phyloP scores from a whole-genome alignment of 768 basidiomycete genomes.

The Lactarius trivialis region DNA sequence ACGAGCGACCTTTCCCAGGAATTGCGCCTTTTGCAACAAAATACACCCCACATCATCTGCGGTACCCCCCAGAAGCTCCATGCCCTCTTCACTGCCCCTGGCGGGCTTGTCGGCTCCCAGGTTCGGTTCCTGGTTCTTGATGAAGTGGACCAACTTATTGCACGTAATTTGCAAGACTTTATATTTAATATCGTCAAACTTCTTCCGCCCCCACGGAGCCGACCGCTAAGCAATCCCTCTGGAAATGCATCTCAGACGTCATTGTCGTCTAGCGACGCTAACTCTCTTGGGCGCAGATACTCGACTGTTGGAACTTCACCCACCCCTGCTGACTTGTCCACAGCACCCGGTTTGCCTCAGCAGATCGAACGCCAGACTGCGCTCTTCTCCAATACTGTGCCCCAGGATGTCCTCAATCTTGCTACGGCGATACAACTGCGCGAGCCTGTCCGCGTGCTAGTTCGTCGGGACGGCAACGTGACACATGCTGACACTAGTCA shows the following conservation, averaged over 20 bases:
- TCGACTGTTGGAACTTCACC: conserved; percentile 49
- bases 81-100: conserved; percentile 77
- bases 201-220: conserved; percentile 81
- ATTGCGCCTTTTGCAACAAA: conserved; percentile 78
- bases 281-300: conserved; percentile 43
- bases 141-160: conserved; percentile 97
- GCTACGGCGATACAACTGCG: conserved; percentile 88
- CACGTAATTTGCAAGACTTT: conserved; percentile 91
- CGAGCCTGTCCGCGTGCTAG: conserved; percentile 96
- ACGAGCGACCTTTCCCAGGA: conserved; percentile 63
- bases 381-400: conserved; percentile 96
- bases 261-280: conserved; percentile 17
- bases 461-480: conserved; percentile 83
- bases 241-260: conserved; percentile 25
- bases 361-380: conserved; percentile 81
- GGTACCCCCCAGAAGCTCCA: conserved; percentile 96
- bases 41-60: conserved; percentile 90
- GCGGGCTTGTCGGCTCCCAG: conserved; percentile 73
- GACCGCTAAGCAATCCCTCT: conserved; percentile 43
- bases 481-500: conserved; percentile 61
- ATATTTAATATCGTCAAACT: conserved; percentile 91
- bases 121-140: conserved; percentile 93
- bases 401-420: conserved; percentile 94
- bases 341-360: conserved; percentile 30
- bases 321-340: conserved; percentile 35